These are phyloP conservation scores for Penicillium canescens DNA, from an alignment of 495 filamentous ascomycete species.

Conservation along the genomic window DNA sequence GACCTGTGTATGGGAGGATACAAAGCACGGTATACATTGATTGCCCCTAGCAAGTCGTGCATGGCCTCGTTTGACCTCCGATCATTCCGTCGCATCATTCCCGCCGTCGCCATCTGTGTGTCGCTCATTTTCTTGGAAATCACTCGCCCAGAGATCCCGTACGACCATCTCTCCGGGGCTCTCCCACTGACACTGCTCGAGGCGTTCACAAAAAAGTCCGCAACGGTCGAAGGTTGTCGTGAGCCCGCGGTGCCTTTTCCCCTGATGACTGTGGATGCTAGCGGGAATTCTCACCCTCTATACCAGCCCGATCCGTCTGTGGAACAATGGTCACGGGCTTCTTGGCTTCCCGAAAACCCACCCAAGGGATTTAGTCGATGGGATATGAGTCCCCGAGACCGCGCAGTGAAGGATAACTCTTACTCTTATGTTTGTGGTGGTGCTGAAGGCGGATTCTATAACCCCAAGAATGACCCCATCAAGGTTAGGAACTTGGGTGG, in stretches of 20 bases:
- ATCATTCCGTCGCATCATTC: constrained; percentile 18
- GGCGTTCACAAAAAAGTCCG: constrained; percentile 25
- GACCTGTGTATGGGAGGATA: constrained; percentile 15
- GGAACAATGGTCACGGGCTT: constrained; percentile 20
- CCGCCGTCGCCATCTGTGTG: constrained; percentile 13
- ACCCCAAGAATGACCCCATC: constrained; percentile 40
- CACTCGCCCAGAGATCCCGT: constrained; percentile 29
- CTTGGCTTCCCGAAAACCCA: constrained; percentile 31
- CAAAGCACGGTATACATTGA: constrained; percentile 22
- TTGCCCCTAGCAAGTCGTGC: constrained; percentile 22
- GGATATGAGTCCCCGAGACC: constrained; percentile 14
- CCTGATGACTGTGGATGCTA: constrained; percentile 10
- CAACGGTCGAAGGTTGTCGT: constrained; percentile 23
- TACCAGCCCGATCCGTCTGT: constrained; percentile 7
- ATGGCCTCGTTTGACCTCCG: constrained; percentile 18
- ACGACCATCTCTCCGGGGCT: constrained; percentile 33
- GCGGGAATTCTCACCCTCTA: background rate
- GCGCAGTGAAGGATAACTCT: constrained; percentile 20
- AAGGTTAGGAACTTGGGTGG: constrained; percentile 45
- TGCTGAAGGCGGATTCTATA: constrained; percentile 28
- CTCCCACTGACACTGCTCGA: constrained; percentile 32
- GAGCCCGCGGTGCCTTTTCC: constrained; percentile 23
- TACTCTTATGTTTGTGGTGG: constrained; percentile 17
- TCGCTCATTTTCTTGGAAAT: constrained; percentile 28
- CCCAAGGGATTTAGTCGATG: constrained; percentile 32